A percentile compares a stretch with the other conserved stretches of the same genome.
phyloP scores from a whole-genome alignment of 345 rosid genomes.

The Populus ilicifolia region DNA sequence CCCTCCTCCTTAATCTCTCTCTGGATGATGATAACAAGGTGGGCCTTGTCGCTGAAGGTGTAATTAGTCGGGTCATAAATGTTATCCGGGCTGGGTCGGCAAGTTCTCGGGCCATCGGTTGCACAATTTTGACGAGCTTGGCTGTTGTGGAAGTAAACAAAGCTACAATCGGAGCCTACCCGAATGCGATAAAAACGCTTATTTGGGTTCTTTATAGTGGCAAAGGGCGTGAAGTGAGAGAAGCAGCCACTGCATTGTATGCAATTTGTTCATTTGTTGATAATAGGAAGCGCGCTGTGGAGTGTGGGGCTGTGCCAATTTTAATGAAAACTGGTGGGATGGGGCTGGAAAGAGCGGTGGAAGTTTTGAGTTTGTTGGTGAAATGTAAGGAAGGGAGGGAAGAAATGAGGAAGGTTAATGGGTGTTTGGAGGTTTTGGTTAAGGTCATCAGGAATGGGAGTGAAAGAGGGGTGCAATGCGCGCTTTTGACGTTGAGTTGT shows the following conservation, averaged over 20 bases:
- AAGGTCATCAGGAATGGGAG: slow-evolving; percentile 55
- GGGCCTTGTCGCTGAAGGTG: slow-evolving; percentile 95
- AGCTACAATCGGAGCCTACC: slow-evolving; percentile 81
- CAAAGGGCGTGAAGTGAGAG: slow-evolving; percentile 68
- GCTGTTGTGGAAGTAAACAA: slow-evolving; percentile 95
- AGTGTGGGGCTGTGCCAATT: slow-evolving; percentile 66
- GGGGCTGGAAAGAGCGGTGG: slow-evolving; percentile 85
- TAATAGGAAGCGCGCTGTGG: slow-evolving; percentile 63
- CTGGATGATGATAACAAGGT: slow-evolving; percentile 91
- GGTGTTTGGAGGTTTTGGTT: slow-evolving; percentile 58
- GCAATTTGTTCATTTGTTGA: slow-evolving; percentile 72
- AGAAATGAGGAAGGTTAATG: slow-evolving; percentile 53
- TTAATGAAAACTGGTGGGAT: slow-evolving; percentile 50
- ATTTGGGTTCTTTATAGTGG: slow-evolving; percentile 60
- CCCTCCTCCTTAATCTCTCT: slow-evolving; percentile 77
- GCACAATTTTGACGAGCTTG: slow-evolving; percentile 80
- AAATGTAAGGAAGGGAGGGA: slow-evolving; percentile 89
- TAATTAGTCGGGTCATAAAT: slow-evolving; percentile 48
- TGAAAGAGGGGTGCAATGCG: slow-evolving; percentile 63
- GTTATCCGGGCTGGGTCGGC: slow-evolving; percentile 57
- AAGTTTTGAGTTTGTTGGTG: slow-evolving; percentile 74
- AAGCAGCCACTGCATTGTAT: slow-evolving; percentile 86
- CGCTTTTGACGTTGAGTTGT: slow-evolving; percentile 59
- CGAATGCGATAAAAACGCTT: slow-evolving; percentile 58
- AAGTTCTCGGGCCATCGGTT: slow-evolving; percentile 72